Evolutionary conservation across 257 asterid genomes (phyloP).

Genomic region (Penstemon davidsonii): DNA sequence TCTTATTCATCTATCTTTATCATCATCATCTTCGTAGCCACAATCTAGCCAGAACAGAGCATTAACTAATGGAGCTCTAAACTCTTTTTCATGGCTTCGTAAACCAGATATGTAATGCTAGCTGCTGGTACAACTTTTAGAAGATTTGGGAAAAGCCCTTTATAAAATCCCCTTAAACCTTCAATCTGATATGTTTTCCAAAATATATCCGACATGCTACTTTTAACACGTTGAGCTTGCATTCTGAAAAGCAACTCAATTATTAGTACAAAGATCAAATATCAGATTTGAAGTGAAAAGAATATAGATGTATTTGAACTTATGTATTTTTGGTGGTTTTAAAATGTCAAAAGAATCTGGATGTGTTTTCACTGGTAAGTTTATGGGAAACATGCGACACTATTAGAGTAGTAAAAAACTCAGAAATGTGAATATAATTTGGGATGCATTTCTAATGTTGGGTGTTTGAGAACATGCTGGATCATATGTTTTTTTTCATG

Average conservation of each 20-base stretch:
- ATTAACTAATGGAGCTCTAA: constrained; percentile 59
- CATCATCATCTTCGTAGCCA: constrained; percentile 24
- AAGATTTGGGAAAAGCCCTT: constrained; percentile 92
- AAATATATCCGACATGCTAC: constrained; percentile 75
- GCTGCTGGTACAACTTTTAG: constrained; percentile 95
- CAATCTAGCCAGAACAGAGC: constrained; percentile 22
- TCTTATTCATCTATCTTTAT: constrained; percentile 41
- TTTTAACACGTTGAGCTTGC: constrained; percentile 72
- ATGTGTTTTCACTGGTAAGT: too few species aligned
- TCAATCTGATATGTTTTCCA: constrained; percentile 62
- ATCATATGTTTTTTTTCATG: too few species aligned
- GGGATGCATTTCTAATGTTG: too few species aligned
- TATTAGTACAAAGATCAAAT: constrained; percentile 17
- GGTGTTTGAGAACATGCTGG: too few species aligned
- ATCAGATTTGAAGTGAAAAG: neutral
- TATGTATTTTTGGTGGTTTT: too few species aligned
- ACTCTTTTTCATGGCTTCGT: constrained; percentile 93
- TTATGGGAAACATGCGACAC: too few species aligned
- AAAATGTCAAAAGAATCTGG: too few species aligned
- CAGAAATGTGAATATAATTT: too few species aligned
- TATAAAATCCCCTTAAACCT: constrained; percentile 87
- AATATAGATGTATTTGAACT: too few species aligned
- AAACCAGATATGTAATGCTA: constrained; percentile 88
- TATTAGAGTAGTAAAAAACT: too few species aligned
- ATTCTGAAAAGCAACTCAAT: constrained; percentile 53